Evolutionary conservation across 768 basidiomycete species (phyloP), one percentile per base, ranked within the genome.

Genomic region (Tulasnella sp.): DNA sequence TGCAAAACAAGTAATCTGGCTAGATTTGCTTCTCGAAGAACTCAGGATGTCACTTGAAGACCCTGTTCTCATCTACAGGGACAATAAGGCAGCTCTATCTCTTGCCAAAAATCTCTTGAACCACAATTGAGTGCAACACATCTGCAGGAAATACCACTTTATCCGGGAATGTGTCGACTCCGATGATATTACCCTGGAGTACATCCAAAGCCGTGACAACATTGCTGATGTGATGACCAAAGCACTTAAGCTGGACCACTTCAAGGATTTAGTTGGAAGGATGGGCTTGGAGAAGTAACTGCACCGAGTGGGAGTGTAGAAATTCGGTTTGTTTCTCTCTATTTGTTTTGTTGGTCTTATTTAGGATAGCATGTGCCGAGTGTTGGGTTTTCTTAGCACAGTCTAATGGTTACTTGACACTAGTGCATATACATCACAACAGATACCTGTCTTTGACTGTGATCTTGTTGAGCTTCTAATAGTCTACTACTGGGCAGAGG

Each of bases 1-100:
- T 11, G 59, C 45, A 0, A 50, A 64, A 9, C 43, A 69, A 50
- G 61, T 59, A 0, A 40, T 66, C 11, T 69, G 63, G 63, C 57
- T 65, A 14, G 49, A 59, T 0, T 40, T 21, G 1, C 49, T 66
- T 11, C 51, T 66, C 15, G 29, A 58, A 9, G 64, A 62, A 59
- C n/a, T 61, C 52, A 25, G 59, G 23, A 31, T 51, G 14, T 23
- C 12, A 19, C 4, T 40, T 11, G 4, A 3, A 14, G 19, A 14
- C 4, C 69, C 21, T 65, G 42, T 43, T 23, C 19, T 37, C 8
- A 59, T 59, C 5, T 41, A 60, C 59, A 57, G 40, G 3, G 55
- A 59, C 36, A 59, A 59, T 31, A 25, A 37, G 17, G 32, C 19
- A 2, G 55, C 58, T 2, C 4, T 41, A 6, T n/a, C 21, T n/a